Base-by-base conservation (phyloP, 306 rosid species). In the Corylus americana region DNA sequence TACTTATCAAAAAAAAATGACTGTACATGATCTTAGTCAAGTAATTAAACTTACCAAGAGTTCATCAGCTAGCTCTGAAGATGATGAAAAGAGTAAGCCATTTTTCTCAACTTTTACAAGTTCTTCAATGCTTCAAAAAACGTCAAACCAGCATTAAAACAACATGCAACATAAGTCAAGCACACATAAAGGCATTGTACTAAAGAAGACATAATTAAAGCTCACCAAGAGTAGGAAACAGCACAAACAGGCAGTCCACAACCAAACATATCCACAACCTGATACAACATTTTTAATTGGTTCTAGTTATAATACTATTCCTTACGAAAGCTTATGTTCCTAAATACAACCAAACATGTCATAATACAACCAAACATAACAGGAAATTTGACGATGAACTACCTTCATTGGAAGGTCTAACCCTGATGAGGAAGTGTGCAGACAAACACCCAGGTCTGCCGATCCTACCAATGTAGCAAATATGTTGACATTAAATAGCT, bases 341-440 rank as follows among this genome's bases (percentile, higher is more conserved):
- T 22, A 22, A 22, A 22, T 22, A 22, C 25, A 22, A 22, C 25
- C 25, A 22, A 22, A 22, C 25, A 22, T 22, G 25, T 22, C 25
- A 22, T 22, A 22, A 22, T 22, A 22, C 25, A 22, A 22, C 25
- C 25, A 22, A 22, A 22, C 48, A 37, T 42, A 50, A 35, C 68
- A 53, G 63, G 58, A 70, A 77, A 64, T 53, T 42, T 11, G 42
- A 69, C 37, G 61, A 78, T 42, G 55, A 72, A 17, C 42, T 87
- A 93, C 99, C 99, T 95, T 95, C 99, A 93, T 95, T 48, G 99
- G 99, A 86, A 93, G 99, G 87, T 95, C 99, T 79, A 95, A 82
- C 80, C 98, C 99, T 20, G 99, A 95, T 54, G 99, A 95, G 50
- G 98, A 95, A 67, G 98, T 93, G 83, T 95, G 99, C 78, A 95